phyloP scores from a whole-genome alignment of 371 early-diverging fungal species.

The Rhizopus sp. region DNA sequence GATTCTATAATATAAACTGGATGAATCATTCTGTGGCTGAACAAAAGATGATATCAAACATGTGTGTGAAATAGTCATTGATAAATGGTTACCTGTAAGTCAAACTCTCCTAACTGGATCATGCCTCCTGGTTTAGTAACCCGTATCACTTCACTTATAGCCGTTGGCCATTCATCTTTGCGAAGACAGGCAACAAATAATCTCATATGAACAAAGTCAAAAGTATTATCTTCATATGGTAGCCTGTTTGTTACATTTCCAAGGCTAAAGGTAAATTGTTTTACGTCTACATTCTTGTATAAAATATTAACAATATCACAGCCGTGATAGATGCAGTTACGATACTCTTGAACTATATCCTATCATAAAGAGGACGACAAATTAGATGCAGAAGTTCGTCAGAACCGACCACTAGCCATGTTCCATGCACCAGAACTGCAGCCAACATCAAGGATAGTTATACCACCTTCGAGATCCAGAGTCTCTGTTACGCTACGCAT shows the following conservation, averaged over 20 bases:
- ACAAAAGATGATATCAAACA: neutral
- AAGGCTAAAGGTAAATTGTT: constrained; percentile 13
- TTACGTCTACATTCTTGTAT: constrained; percentile 5
- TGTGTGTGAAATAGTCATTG: no score
- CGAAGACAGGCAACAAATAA: constrained; percentile 44
- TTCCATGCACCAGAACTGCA: constrained; percentile 46
- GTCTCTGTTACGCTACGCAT: neutral
- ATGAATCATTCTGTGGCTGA: neutral
- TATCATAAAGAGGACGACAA: neutral
- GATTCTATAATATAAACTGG: neutral
- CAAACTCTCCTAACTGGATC: constrained; percentile 41
- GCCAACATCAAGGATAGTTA: constrained; percentile 37
- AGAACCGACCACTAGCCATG: constrained; percentile 3
- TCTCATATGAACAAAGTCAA: constrained; percentile 48
- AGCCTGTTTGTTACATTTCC: constrained; percentile 30
- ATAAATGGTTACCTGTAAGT: neutral
- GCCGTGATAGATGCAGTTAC: constrained; percentile 31
- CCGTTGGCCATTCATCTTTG: constrained; percentile 28
- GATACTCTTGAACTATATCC: constrained; percentile 40
- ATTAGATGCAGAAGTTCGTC: no score
- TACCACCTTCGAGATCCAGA: constrained; percentile 11
- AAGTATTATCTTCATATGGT: constrained; percentile 20
- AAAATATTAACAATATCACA: constrained; percentile 25
- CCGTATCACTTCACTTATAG: constrained; percentile 39
- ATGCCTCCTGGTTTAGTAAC: constrained; percentile 57